phyloP scores from a whole-genome alignment of 2,329 filamentous ascomycete genomes.

The Talaromyces sp. region DNA sequence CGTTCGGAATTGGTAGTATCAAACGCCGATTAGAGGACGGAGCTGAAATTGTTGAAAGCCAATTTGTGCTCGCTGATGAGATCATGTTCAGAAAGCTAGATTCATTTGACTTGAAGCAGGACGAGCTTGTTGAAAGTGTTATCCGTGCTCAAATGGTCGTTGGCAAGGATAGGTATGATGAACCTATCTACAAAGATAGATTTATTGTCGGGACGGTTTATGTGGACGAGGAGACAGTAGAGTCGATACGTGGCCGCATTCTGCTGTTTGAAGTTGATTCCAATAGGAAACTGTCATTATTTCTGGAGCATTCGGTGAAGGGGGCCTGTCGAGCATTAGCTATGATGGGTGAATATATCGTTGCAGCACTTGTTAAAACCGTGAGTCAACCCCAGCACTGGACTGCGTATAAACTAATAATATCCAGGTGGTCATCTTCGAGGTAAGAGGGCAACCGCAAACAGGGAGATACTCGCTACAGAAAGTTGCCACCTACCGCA shows the following conservation, averaged over 20 bases:
- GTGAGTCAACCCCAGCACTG: constrained; percentile 44
- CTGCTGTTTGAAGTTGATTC: constrained; percentile 74
- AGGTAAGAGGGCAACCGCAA: constrained; percentile 38
- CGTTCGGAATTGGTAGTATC: constrained; percentile 85
- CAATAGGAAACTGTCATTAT: constrained; percentile 67
- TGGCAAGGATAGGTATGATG: constrained; percentile 53
- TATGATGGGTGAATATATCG: constrained; percentile 71
- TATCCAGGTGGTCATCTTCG: constrained; percentile 56
- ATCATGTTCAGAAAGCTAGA: constrained; percentile 78
- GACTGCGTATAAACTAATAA: constrained; percentile 19
- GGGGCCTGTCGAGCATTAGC: constrained; percentile 78
- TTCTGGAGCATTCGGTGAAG: constrained; percentile 67
- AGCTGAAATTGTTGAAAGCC: constrained; percentile 71
- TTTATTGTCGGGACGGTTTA: constrained; percentile 92
- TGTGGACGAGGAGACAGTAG: constrained; percentile 58
- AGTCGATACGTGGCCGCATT: constrained; percentile 69
- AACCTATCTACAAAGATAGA: constrained; percentile 57
- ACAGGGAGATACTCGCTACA: constrained; percentile 52
- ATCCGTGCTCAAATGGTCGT: constrained; percentile 70
- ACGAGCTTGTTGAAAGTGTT: constrained; percentile 81
- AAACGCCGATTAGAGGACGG: constrained; percentile 67
- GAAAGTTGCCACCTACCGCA: constrained; percentile 73
- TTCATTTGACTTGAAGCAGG: constrained; percentile 60
- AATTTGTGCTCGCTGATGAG: constrained; percentile 88
- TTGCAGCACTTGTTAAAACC: constrained; percentile 86